Base-by-base conservation (phyloP, 2,329 filamentous ascomycete species). In the Neocucurbitaria cava region DNA sequence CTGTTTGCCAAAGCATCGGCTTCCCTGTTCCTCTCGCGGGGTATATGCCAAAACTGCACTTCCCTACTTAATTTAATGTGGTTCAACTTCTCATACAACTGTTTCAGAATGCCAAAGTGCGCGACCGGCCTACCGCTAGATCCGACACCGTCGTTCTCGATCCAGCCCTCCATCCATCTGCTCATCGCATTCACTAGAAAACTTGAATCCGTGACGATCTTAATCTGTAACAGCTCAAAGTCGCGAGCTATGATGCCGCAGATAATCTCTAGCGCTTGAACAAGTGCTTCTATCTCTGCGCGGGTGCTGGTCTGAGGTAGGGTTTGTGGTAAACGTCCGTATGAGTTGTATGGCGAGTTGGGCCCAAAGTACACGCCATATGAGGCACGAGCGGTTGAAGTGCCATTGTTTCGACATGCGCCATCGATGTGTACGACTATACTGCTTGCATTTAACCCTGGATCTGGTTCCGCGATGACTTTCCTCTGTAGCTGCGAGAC, bases 101-200 rank as follows among this genome's bases (percentile, higher is more conserved):
- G 24, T n/a, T 61, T 53, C 2, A 70, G 24, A 20, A 39, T 15
- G 15, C 59, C 18, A 50, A 71, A 73, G 26, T 74, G 70, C 2
- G 58, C 62, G 10, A 76, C 59, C 3, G 30, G 51, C 6, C 44
- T 24, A 1, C 72, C 68, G 9, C 56, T 56, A 5, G 62, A 54
- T 9, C 65, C 68, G 15, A 60, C 62, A 49, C 65, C 75, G 1
- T 63, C 64, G 35, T 72, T 70, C 1, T 46, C 28, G 30, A 71
- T 68, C 73, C 74, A 77, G 20, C 66, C 62, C 2, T 59, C 48
- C 5, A 77, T 61, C 61, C 64, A 73, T 6, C 68, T 56, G 1
- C 71, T 68, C 52, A 75, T 60, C 3, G 69, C 64, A 21, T 73
- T 61, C 1, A 75, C 69, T 5, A 78, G 15, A 26, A 72, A 76